phyloP scores from a whole-genome alignment of 345 rosid genomes.

The Populus nigra region DNA sequence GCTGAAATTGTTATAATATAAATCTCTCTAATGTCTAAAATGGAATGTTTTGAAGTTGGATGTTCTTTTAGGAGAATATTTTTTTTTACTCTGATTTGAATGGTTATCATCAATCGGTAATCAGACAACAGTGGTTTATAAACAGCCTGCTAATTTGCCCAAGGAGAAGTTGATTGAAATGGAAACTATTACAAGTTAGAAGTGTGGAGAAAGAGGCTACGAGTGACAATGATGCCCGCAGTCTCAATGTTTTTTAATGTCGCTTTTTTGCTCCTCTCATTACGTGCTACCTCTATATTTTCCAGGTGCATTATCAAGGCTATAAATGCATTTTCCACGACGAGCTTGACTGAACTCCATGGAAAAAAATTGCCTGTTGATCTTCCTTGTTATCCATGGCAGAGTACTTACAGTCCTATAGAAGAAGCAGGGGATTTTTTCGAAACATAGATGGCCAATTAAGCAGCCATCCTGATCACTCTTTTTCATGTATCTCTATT shows the following conservation, averaged over 20 bases:
- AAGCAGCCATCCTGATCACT: constrained; percentile 19
- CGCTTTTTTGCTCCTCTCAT: background rate
- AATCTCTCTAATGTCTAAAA: background rate
- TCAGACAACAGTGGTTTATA: background rate
- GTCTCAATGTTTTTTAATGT: background rate
- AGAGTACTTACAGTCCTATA: background rate
- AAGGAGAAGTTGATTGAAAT: constrained; percentile 13
- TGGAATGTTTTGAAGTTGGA: background rate
- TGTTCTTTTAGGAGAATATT: background rate
- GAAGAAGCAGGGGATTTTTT: constrained; percentile 19
- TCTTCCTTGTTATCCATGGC: constrained; percentile 9
- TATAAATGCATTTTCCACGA: too few species aligned
- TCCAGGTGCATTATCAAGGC: too few species aligned
- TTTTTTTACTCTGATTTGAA: background rate
- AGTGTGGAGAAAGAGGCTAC: constrained; percentile 1
- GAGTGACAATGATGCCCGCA: background rate
- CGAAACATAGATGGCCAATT: constrained; percentile 13
- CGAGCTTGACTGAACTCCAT: too few species aligned
- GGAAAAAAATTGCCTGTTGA: too few species aligned
- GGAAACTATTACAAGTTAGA: constrained; percentile 14
- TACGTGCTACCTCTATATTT: too few species aligned
- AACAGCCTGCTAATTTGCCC: constrained; percentile 6
- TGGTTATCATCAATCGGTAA: background rate
- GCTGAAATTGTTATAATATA: background rate
- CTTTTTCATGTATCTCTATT: constrained; percentile 10